These are phyloP conservation scores for Colletotrichum limetticola DNA, from an alignment of 2,329 filamentous ascomycete species.

Conservation along the genomic window DNA sequence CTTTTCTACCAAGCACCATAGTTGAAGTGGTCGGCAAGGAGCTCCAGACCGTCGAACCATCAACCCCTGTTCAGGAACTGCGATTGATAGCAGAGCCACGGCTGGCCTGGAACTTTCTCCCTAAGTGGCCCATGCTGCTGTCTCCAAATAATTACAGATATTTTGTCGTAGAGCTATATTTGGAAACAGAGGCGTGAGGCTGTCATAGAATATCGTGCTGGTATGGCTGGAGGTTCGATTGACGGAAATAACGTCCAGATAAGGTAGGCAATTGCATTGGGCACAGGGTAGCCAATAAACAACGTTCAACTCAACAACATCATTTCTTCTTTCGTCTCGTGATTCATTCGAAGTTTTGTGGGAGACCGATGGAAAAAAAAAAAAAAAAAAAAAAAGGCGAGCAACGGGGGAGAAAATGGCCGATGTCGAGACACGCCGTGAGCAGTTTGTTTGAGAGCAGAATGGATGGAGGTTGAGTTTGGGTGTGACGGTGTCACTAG, in stretches of 20 bases:
- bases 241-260: neutral
- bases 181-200: neutral
- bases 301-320: neutral
- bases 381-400: neutral
- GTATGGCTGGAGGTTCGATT: neutral
- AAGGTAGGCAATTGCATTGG: neutral
- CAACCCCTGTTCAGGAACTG: neutral
- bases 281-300: neutral
- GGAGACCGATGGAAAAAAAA: neutral
- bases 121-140: neutral
- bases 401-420: neutral
- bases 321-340: constrained; percentile 22
- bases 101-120: neutral
- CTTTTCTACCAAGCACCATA: neutral
- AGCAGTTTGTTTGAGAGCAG: constrained; percentile 31
- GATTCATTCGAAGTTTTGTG: constrained; percentile 1
- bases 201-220: neutral
- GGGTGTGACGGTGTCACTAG: constrained; percentile 12
- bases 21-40: neutral
- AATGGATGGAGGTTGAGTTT: constrained; percentile 1
- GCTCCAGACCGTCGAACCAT: neutral
- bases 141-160: neutral
- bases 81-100: neutral
- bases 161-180: neutral
- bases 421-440: constrained; percentile 3